Base-by-base conservation (phyloP, 345 rosid species). In the Camelina hispida region DNA sequence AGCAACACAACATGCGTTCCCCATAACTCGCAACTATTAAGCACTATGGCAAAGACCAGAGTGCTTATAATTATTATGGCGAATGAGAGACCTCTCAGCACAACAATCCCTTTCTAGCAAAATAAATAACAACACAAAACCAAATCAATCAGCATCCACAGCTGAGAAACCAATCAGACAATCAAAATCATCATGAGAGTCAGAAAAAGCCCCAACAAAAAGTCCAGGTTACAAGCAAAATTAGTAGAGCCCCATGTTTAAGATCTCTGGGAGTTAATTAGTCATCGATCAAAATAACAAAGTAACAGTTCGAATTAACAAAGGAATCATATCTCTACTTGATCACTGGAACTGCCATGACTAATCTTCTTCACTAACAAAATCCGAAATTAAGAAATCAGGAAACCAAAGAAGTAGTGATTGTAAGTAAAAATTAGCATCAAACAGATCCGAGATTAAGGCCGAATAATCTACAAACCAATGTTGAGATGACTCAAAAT, bases 1-100 rank as follows among this genome's bases (percentile, higher is more conserved):
- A 81, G 99, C 93, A 69, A 96, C 90, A 82, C 99, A 96, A 72
- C 98, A 96, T 68, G 94, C 93, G 72, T 91, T 84, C 58, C 99
- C 99, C 99, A 96, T 95, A 61, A 66, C 54, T 57, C 17, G 1
- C 15, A 68, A 23, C 28, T 13, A 57, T 42, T 16, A 38, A 75
- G 56, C 68, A 60, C 63, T 61, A 17, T 15, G 44, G 35, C 65
- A 62, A 53, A 62, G 14, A 55, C 42, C 42, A 42, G n/a, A n/a
- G 54, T 28, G 56, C 68, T 51, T 18, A n/a, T 23, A 52, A 20
- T 32, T 50, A n/a, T n/a, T n/a, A n/a, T n/a, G n/a, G n/a, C n/a
- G n/a, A n/a, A n/a, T n/a, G n/a, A n/a, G n/a, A n/a, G n/a, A n/a
- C n/a, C n/a, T n/a, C n/a, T n/a, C n/a, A n/a, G n/a, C n/a, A n/a